phyloP scores from a whole-genome alignment of 2,329 filamentous ascomycete genomes.

The Trichoderma simmonsii region DNA sequence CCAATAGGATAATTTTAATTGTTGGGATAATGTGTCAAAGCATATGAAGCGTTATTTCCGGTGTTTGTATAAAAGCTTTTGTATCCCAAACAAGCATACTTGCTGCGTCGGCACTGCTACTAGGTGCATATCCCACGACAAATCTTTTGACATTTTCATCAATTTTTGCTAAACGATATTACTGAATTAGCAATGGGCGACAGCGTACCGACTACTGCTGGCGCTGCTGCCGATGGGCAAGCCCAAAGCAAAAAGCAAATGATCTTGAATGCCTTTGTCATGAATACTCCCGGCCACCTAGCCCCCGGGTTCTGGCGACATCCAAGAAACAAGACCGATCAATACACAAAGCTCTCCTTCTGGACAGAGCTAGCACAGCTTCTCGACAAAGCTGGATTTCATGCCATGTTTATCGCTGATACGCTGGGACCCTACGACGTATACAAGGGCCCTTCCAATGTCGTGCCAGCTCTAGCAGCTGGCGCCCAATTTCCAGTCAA shows the following conservation, averaged over 20 bases:
- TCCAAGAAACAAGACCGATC: conserved; percentile 46
- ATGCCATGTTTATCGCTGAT: conserved; percentile 63
- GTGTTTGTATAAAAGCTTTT: background rate
- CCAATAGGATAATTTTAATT: background rate
- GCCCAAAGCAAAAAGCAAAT: conserved; percentile 14
- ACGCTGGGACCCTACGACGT: conserved; percentile 64
- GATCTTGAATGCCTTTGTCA: conserved; percentile 16
- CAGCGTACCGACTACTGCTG: background rate
- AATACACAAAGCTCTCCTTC: conserved; percentile 55
- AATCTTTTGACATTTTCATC: background rate
- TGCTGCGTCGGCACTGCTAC: background rate
- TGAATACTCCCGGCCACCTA: conserved; percentile 12
- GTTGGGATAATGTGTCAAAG: background rate
- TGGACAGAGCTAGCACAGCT: conserved; percentile 63
- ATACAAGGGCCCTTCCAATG: conserved; percentile 57
- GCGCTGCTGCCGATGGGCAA: background rate
- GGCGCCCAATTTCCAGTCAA: conserved; percentile 65
- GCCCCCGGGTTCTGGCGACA: conserved; percentile 16
- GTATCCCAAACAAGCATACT: background rate
- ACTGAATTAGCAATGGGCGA: background rate
- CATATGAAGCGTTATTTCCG: background rate
- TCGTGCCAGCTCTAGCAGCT: conserved; percentile 51
- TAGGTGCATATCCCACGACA: background rate
- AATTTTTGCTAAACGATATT: background rate
- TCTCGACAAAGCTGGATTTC: conserved; percentile 60